Percentiles rank a stretch among this genome's conserved stretches.
phyloP scores from a whole-genome alignment of 139 green algal genomes.

The Chlamydomonas sp. region DNA sequence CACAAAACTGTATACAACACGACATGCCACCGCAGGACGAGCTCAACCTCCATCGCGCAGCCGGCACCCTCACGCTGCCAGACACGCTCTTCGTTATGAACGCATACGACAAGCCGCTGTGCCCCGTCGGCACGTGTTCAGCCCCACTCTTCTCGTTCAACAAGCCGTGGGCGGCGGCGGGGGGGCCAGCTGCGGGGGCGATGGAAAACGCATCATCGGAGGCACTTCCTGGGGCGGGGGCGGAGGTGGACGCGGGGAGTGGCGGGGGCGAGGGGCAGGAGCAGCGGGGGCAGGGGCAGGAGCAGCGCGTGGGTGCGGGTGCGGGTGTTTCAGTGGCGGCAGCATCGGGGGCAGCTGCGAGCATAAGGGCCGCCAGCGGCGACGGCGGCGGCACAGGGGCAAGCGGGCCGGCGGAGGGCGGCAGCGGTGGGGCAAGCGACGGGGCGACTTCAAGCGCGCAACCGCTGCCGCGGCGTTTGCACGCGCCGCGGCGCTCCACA shows the following conservation, averaged over 20 bases:
- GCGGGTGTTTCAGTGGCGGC: neutral
- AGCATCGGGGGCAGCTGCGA: neutral
- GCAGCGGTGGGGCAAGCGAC: too few relatives aligned
- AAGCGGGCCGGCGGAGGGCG: too few relatives aligned
- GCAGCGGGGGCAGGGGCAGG: neutral
- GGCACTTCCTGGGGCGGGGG: neutral
- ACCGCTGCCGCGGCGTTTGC: too few relatives aligned
- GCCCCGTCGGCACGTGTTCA: slow-evolving; percentile 20
- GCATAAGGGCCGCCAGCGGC: too few relatives aligned
- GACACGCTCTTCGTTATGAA: slow-evolving; percentile 43
- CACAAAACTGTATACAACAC: too few relatives aligned
- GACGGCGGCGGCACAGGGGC: too few relatives aligned
- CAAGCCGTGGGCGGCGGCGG: slow-evolving; percentile 31
- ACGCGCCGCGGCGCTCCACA: too few relatives aligned
- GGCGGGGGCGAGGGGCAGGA: slow-evolving; percentile 3
- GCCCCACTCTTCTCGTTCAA: slow-evolving; percentile 35
- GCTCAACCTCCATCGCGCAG: slow-evolving; percentile 16
- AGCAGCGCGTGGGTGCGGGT: neutral
- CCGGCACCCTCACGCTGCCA: slow-evolving; percentile 10
- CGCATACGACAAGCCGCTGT: slow-evolving; percentile 45
- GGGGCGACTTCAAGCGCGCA: too few relatives aligned
- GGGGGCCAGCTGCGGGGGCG: slow-evolving; percentile 1
- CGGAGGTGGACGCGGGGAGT: neutral
- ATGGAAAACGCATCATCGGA: neutral
- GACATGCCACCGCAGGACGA: slow-evolving; percentile 9